Percentiles rank a stretch among this genome's conserved stretches.
phyloP scores from a whole-genome alignment of 305 asterid species.

The Fraxinus sp. region DNA sequence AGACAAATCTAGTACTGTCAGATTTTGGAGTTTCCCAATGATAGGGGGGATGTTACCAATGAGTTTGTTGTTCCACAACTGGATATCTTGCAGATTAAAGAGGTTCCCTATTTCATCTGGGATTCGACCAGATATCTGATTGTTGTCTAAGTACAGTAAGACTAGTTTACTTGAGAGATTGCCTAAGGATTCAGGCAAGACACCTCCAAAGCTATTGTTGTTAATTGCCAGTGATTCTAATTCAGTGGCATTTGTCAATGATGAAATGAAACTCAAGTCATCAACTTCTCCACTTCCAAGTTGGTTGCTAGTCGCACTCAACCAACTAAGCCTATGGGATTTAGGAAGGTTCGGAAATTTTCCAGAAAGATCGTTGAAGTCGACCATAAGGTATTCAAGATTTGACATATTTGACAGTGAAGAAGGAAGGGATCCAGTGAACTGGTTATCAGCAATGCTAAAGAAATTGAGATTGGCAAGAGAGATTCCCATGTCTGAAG shows the following conservation, averaged over 20 bases:
- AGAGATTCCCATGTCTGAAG: conserved; percentile 18
- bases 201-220: conserved; percentile 22
- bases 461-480: conserved; percentile 21
- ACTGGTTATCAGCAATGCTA: conserved; percentile 21
- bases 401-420: conserved; percentile 24
- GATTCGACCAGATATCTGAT: conserved; percentile 24
- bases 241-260: conserved; percentile 16
- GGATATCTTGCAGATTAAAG: conserved; percentile 15
- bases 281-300: conserved; percentile 24
- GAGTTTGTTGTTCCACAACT: conserved; percentile 23
- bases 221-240: conserved; percentile 22
- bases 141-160: conserved; percentile 5
- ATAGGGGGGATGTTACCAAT: conserved; percentile 25
- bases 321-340: conserved; percentile 6
- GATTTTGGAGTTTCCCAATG: conserved; percentile 17
- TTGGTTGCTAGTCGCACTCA: conserved; percentile 13
- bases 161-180: conserved; percentile 21
- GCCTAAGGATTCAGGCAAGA: conserved; percentile 17
- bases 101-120: conserved; percentile 23
- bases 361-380: conserved; percentile 20
- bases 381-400: conserved; percentile 9
- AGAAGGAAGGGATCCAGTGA: conserved; percentile 25
- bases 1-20: conserved; percentile 15
- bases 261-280: conserved; percentile 28
- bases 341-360: conserved; percentile 26